Conservation (phyloP, 2,329 filamentous ascomycete genomes). For the Ophiostoma triangulosporum region DNA sequence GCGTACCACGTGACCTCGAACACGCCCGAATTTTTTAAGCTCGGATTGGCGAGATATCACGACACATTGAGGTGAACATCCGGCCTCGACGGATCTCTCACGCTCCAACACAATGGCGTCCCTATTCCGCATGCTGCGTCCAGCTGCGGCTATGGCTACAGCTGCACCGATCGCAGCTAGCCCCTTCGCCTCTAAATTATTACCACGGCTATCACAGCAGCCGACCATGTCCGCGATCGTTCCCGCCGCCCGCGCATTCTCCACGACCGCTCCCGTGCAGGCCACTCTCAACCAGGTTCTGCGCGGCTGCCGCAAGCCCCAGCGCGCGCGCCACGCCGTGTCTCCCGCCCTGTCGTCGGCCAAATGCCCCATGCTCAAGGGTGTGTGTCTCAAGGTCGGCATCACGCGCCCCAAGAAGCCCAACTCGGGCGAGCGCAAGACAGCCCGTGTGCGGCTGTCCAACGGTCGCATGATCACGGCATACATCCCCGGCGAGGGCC, state of each 20-base stretch:
- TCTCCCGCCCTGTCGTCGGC: constrained; percentile 68
- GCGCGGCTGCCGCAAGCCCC: constrained; percentile 62
- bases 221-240: constrained; percentile 16
- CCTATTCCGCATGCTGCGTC: constrained; percentile 21
- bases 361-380: constrained; percentile 72
- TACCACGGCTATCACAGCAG: constrained; percentile 18
- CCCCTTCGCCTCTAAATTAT: not conserved
- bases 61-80: not conserved
- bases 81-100: not conserved
- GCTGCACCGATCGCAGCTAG: constrained; percentile 8
- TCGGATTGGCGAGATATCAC: not conserved
- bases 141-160: constrained; percentile 12
- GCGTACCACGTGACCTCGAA: not conserved
- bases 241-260: constrained; percentile 21
- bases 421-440: constrained; percentile 95
- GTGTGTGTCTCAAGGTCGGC: constrained; percentile 88
- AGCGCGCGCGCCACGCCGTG: constrained; percentile 70
- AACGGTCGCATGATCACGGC: constrained; percentile 78
- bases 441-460: constrained; percentile 77
- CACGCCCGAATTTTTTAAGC: not conserved
- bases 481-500: constrained; percentile 94
- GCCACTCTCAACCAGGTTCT: constrained; percentile 65
- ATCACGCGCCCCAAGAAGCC: constrained; percentile 96
- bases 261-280: constrained; percentile 32
- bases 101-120: constrained; percentile 19